These are phyloP conservation scores for Rhodotorula sp. DNA, from an alignment of 1,284 basidiomycete species.

Conservation along the genomic window DNA sequence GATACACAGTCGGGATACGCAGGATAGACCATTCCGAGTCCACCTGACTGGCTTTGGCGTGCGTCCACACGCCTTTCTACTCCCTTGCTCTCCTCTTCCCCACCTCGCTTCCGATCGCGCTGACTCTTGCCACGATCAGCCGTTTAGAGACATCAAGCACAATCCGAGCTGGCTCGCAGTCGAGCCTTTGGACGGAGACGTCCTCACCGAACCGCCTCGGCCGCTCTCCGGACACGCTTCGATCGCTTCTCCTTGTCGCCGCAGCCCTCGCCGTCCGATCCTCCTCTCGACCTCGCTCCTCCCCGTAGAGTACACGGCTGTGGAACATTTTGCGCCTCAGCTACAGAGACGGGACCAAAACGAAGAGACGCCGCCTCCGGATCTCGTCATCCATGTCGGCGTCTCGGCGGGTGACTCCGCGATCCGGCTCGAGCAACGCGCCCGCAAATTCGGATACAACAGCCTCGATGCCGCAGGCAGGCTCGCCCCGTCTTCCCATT, in stretches of 20 bases:
- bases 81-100: background rate
- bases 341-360: background rate
- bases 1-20: background rate
- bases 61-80: background rate
- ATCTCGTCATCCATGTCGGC: slow-evolving; percentile 31
- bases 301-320: slow-evolving; percentile 21
- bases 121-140: background rate
- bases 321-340: background rate
- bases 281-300: slow-evolving; percentile 14
- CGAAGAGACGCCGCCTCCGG: background rate
- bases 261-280: slow-evolving; percentile 5
- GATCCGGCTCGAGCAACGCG: slow-evolving; percentile 19
- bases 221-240: no score
- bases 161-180: slow-evolving; percentile 30
- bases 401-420: slow-evolving; percentile 12
- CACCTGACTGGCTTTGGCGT: slow-evolving; percentile 32
- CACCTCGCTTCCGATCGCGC: background rate
- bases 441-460: slow-evolving; percentile 24
- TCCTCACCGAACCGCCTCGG: background rate
- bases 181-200: background rate
- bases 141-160: slow-evolving; percentile 5
- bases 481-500: background rate
- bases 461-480: slow-evolving; percentile 14
- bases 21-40: background rate
- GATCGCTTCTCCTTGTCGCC: background rate